A percentile compares a stretch with the other conserved stretches of the same genome.
Evolutionary conservation across 192 early-diverging fungal genomes (phyloP).

Genomic region (Podila verticillata): DNA sequence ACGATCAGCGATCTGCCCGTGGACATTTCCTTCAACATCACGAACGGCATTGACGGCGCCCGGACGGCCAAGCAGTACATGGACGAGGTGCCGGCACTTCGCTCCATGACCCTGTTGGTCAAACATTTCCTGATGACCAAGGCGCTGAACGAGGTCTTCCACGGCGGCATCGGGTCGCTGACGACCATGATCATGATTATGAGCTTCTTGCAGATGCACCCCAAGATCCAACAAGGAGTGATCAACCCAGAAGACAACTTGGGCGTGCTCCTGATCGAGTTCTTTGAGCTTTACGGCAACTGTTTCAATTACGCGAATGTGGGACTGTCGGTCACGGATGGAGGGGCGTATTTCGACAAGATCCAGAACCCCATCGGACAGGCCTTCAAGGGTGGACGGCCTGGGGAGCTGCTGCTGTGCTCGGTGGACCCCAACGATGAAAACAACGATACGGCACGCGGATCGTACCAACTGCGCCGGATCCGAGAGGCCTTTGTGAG

Average conservation of each 20-base stretch:
- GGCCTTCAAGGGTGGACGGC: not conserved
- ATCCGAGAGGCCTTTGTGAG: constrained; percentile 33
- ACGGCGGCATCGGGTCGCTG: constrained; percentile 91
- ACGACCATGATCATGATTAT: constrained; percentile 79
- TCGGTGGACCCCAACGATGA: constrained; percentile 36
- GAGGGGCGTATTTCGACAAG: constrained; percentile 63
- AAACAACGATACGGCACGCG: constrained; percentile 28
- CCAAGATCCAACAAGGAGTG: constrained; percentile 70
- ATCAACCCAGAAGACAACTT: constrained; percentile 79
- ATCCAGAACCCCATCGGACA: not conserved
- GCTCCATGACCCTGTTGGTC: constrained; percentile 77
- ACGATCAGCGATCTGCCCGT: constrained; percentile 72
- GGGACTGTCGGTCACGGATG: constrained; percentile 69
- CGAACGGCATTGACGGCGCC: constrained; percentile 70
- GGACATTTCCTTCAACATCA: constrained; percentile 88
- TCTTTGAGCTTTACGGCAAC: constrained; percentile 92
- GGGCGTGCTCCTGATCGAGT: constrained; percentile 91
- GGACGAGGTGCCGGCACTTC: constrained; percentile 66
- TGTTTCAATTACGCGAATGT: constrained; percentile 77
- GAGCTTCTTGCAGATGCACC: constrained; percentile 89
- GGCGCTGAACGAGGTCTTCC: constrained; percentile 87
- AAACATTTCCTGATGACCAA: constrained; percentile 87
- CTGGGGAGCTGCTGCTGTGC: constrained; percentile 11
- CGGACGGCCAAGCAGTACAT: constrained; percentile 65
- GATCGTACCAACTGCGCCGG: constrained; percentile 15